Evolutionary conservation across 495 filamentous ascomycete genomes (phyloP).

Genomic region (Bryoglossum gracile): DNA sequence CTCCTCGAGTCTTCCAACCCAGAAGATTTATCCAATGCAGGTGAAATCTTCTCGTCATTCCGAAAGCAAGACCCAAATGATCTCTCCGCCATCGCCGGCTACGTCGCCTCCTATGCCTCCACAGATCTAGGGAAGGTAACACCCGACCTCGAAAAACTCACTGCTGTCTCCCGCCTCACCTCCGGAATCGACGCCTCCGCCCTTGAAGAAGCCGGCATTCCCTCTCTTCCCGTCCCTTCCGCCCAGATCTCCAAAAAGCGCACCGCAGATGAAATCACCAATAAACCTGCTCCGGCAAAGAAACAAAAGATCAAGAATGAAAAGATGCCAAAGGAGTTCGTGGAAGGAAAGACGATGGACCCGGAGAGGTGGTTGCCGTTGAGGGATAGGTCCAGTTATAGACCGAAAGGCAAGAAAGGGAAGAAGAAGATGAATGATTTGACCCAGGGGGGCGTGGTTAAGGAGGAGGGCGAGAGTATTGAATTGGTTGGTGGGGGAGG

Average conservation of each 20-base stretch:
- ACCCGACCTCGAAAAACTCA: conserved; percentile 54
- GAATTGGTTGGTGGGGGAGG: conserved; percentile 57
- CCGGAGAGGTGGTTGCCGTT: conserved; percentile 91
- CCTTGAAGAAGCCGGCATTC: conserved; percentile 73
- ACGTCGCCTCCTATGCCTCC: conserved; percentile 75
- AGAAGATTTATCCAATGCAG: conserved; percentile 59
- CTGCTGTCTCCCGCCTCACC: conserved; percentile 58
- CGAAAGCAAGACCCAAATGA: conserved; percentile 56
- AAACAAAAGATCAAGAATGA: conserved; percentile 63
- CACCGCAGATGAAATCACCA: conserved; percentile 36
- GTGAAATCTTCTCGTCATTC: conserved; percentile 65
- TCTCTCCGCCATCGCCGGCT: conserved; percentile 62
- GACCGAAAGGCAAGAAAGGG: conserved; percentile 85
- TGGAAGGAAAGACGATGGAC: conserved; percentile 64
- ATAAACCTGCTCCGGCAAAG: conserved; percentile 36
- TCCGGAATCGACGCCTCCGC: conserved; percentile 57
- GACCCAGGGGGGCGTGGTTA: conserved; percentile 78
- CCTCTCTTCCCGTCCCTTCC: conserved; percentile 43
- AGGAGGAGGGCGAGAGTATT: conserved; percentile 52
- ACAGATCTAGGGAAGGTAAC: conserved; percentile 53
- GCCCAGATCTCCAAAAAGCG: conserved; percentile 47
- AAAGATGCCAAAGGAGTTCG: conserved; percentile 72
- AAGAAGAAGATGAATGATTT: conserved; percentile 69
- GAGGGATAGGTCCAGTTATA: conserved; percentile 77
- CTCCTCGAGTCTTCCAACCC: conserved; percentile 66